Evolutionary conservation across 2,329 filamentous ascomycete genomes (phyloP).

Genomic region (Stemphylium lycopersici): DNA sequence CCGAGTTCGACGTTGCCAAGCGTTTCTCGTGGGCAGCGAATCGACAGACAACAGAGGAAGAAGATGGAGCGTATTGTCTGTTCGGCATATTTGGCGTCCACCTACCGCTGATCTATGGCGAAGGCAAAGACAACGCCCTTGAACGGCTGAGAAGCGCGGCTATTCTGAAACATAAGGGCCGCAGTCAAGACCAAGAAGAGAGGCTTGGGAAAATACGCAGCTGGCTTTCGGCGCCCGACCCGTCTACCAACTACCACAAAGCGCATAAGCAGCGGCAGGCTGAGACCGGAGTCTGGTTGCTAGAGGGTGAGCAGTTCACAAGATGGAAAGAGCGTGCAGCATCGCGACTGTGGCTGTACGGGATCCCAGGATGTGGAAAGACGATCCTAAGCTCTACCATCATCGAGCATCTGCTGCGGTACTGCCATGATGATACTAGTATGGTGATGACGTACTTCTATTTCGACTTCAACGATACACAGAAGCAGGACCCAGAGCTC

Average conservation of each 20-base stretch:
- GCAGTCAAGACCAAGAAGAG: slow-evolving; percentile 3
- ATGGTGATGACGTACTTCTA: slow-evolving; percentile 34
- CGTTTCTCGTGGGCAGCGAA: slow-evolving; percentile 25
- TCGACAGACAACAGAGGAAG: slow-evolving; percentile 29
- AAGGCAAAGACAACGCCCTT: slow-evolving; percentile 18
- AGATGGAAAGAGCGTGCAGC: slow-evolving; percentile 39
- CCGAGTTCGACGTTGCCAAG: slow-evolving; percentile 16
- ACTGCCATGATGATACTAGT: slow-evolving; percentile 10
- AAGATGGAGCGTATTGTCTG: slow-evolving; percentile 24
- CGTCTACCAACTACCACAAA: slow-evolving; percentile 40
- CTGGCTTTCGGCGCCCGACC: slow-evolving; percentile 48
- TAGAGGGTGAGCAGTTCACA: slow-evolving; percentile 32
- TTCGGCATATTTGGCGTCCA: slow-evolving; percentile 22
- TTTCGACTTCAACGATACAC: slow-evolving; percentile 47
- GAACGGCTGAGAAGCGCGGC: too few relatives aligned
- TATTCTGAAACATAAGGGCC: not conserved
- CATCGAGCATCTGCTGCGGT: slow-evolving; percentile 37
- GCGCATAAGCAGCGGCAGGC: slow-evolving; percentile 39
- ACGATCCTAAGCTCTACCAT: slow-evolving; percentile 50
- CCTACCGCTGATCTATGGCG: slow-evolving; percentile 19
- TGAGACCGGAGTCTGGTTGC: slow-evolving; percentile 47
- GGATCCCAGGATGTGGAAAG: slow-evolving; percentile 53
- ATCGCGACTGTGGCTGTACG: slow-evolving; percentile 49
- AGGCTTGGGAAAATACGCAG: slow-evolving; percentile 9
- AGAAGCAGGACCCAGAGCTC: slow-evolving; percentile 44